A percentile compares a stretch with the other conserved stretches of the same genome.
Conservation (phyloP, 106 monocot species). For the Ottelia alismoides region DNA sequence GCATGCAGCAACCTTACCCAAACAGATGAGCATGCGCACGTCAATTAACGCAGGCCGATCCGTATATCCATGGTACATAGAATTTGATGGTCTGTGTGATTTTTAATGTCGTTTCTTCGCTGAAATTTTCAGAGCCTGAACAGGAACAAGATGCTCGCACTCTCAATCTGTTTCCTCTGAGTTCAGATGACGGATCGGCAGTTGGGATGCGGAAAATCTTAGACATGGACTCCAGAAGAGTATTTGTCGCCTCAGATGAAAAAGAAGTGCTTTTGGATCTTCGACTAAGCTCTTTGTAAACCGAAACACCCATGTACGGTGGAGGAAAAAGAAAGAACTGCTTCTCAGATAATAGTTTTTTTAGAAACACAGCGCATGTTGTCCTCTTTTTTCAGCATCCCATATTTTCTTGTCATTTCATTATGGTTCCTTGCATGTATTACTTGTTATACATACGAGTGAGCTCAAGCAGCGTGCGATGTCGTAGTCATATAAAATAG, state of each 20-base stretch:
- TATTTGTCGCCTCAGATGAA: constrained; percentile 13
- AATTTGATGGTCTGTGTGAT: not conserved
- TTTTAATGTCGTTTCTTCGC: not conserved
- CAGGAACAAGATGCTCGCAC: constrained; percentile 42
- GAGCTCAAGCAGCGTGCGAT: too few species aligned
- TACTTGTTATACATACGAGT: too few species aligned
- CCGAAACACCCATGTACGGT: too few species aligned
- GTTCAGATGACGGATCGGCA: constrained; percentile 21
- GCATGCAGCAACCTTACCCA: too few species aligned
- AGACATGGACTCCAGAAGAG: constrained; percentile 15
- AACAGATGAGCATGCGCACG: not conserved
- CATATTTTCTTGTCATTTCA: too few species aligned
- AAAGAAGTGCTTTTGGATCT: constrained; percentile 52
- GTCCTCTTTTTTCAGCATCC: too few species aligned
- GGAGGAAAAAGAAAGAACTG: too few species aligned
- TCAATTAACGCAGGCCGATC: not conserved
- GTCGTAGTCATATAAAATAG: too few species aligned
- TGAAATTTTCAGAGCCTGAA: not conserved
- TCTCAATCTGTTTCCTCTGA: constrained; percentile 70
- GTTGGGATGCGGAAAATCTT: constrained; percentile 7
- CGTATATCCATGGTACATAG: not conserved
- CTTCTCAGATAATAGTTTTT: too few species aligned
- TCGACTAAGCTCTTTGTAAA: constrained; percentile 36
- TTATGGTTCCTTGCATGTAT: too few species aligned
- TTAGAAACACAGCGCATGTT: too few species aligned